Conservation (phyloP, 1,284 basidiomycete species). For the Boletus nobilissimus region DNA sequence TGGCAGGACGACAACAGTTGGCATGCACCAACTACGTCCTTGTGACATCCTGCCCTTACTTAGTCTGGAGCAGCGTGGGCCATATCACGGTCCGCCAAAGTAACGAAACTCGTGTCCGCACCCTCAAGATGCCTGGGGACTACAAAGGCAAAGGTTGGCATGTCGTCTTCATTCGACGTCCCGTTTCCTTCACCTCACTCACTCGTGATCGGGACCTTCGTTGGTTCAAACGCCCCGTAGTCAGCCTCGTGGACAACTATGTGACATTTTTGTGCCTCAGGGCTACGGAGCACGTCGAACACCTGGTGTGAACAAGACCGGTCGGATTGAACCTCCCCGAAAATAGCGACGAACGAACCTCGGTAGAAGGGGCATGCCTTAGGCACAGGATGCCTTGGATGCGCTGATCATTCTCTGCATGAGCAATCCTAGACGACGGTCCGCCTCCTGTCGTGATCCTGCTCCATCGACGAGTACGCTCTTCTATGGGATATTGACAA, state of each 20-base stretch:
- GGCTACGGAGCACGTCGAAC: too few relatives aligned
- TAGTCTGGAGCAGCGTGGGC: background rate
- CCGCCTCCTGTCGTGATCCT: constrained; percentile 44
- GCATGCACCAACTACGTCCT: background rate
- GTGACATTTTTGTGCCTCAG: background rate
- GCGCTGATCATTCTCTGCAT: background rate
- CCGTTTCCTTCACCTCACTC: too few relatives aligned
- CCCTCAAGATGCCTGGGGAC: background rate
- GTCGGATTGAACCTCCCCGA: too few relatives aligned
- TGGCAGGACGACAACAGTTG: background rate
- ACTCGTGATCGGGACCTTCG: too few relatives aligned
- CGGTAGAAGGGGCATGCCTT: too few relatives aligned
- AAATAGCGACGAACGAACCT: too few relatives aligned
- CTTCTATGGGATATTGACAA: constrained; percentile 70
- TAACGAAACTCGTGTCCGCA: background rate
- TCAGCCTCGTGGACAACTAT: background rate
- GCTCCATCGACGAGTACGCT: constrained; percentile 69
- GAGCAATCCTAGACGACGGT: too few relatives aligned
- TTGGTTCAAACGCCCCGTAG: too few relatives aligned
- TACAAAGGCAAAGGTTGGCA: too few relatives aligned
- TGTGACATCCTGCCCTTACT: background rate
- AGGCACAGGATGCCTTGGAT: background rate
- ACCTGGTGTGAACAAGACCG: background rate
- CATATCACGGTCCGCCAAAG: background rate
- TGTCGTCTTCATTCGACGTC: too few relatives aligned